phyloP scores from a whole-genome alignment of 176 grass and related monocot genomes.

The Phragmites australis region DNA sequence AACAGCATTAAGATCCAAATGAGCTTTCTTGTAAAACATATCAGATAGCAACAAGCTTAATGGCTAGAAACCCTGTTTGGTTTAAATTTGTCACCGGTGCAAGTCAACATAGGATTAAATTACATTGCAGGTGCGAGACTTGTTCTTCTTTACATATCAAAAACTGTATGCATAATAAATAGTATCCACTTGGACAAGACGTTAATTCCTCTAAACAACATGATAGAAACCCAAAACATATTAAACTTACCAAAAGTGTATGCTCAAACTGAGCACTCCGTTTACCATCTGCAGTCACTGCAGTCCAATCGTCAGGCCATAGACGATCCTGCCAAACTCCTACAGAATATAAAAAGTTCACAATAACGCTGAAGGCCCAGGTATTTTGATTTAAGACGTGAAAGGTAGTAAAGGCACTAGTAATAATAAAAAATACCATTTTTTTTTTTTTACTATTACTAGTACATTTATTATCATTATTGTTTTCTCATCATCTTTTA shows the following conservation, averaged over 20 bases:
- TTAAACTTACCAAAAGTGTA: conserved; percentile 85
- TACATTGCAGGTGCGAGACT: not conserved
- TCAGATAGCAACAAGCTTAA: not conserved
- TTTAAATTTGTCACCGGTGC: conserved; percentile 1
- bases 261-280: conserved; percentile 97
- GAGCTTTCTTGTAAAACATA: not conserved
- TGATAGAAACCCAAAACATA: not conserved
- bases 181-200: not conserved
- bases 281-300: conserved; percentile 92
- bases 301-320: conserved; percentile 98
- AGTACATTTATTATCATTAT: too few species aligned
- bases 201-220: conserved; percentile 4
- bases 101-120: not conserved
- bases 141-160: not conserved
- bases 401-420: too few species aligned
- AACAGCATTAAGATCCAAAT: not conserved
- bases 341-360: conserved; percentile 43
- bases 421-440: too few species aligned
- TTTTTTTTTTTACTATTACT: too few species aligned
- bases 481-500: too few species aligned
- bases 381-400: not conserved
- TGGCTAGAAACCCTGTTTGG: not conserved
- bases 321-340: conserved; percentile 83
- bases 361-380: not conserved
- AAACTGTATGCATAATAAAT: not conserved